Evolutionary conservation across 345 rosid genomes (phyloP).

Genomic region (Eucalyptus dawsonii): DNA sequence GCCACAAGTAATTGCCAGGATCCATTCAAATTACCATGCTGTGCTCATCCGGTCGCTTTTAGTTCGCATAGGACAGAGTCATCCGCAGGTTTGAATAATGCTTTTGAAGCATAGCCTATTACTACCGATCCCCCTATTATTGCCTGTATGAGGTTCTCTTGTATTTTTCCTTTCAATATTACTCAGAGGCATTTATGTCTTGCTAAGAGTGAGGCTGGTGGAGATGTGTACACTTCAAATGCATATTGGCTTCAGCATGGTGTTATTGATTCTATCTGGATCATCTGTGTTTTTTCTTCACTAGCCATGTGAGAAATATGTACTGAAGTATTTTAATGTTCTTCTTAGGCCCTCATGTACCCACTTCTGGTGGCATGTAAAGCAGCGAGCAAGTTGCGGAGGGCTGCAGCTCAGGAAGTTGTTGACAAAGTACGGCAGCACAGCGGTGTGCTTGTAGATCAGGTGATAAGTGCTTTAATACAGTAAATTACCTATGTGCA

Average conservation of each 20-base stretch:
- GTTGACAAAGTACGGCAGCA: conserved; percentile 97
- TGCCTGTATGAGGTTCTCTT: not conserved
- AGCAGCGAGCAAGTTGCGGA: conserved; percentile 86
- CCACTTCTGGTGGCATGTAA: conserved; percentile 98
- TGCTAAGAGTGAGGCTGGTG: not conserved
- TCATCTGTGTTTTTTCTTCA: not conserved
- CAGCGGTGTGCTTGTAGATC: conserved; percentile 93
- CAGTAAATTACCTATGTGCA: not conserved
- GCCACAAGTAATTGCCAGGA: conserved; percentile 99
- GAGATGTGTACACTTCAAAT: not conserved
- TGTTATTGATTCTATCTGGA: not conserved
- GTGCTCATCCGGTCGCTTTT: conserved; percentile 88
- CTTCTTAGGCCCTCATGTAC: conserved; percentile 92
- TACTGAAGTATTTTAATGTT: not conserved
- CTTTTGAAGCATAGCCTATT: not conserved
- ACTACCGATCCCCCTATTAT: not conserved
- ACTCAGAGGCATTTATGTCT: not conserved
- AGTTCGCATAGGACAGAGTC: conserved; percentile 92
- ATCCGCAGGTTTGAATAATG: conserved; percentile 67
- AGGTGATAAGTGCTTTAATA: conserved; percentile 23
- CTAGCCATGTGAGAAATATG: not conserved
- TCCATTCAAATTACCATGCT: conserved; percentile 92
- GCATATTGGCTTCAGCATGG: not conserved
- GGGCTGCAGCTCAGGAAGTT: conserved; percentile 97
- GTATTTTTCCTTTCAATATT: not conserved